Base-by-base conservation (phyloP, 257 asterid species). In the Coffea canephora region DNA sequence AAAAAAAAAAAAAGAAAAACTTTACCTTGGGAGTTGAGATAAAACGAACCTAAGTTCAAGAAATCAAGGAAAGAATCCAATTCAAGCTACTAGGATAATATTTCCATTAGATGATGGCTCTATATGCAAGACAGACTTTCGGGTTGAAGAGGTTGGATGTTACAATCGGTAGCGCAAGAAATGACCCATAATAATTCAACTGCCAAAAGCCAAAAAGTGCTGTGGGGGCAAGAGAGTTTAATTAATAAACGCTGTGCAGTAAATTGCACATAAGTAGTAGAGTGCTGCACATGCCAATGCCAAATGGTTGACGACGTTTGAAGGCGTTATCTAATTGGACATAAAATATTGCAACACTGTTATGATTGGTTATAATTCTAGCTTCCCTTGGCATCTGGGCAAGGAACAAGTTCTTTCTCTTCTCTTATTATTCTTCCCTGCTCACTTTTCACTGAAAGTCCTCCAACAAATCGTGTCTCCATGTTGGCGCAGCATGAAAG, bases 141-240 rank as follows among this genome's bases (percentile, higher is more conserved):
- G 43, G 43, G 4, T 39, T 39, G 43, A 4, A 39, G 43, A 4
- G 50, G 50, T 8, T 6, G 9, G 50, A 6, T 0, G 50, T 6
- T 46, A 46, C 11, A 46, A 46, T 6, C 50, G 50, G 50, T 6
- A 6, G 50, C 6, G 50, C 50, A 41, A 72, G 64, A 73, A 73
- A 50, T 49, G 46, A 21, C 16, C 25, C 48, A 50, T 23, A 73
- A 25, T 50, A 31, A 67, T 45, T 75, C 41, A 21, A 75, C 36
- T 59, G 19, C 34, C 71, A 43, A 57, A 75, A 43, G 71, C 71
- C 77, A 75, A 41, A 75, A 75, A 55, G 78, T 54, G 52, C 34
- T 13, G 78, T 39, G 41, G 78, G 78, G 55, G 46, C n/a, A 9
- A 0, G 23, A 41, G 59, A 5, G 55, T 54, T 54, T 31, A 57